Base-by-base conservation (phyloP, 2,329 filamentous ascomycete species). In the Tolypocladium cylindrosporum region DNA sequence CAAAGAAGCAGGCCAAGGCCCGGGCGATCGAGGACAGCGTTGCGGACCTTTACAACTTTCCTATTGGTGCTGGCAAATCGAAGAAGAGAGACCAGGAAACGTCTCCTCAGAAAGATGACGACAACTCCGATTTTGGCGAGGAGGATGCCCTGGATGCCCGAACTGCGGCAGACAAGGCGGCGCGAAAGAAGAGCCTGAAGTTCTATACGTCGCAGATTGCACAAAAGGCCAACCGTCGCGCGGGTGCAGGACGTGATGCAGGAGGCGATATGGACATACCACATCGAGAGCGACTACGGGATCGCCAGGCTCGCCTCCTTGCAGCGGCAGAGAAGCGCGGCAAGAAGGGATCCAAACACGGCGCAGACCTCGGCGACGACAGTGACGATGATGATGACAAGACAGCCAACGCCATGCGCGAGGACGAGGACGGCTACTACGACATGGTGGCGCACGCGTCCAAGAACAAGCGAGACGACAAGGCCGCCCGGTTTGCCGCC, bases 171-270 rank as follows among this genome's bases (percentile, higher is more conserved):
- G 90, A 96, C 67, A 99, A 99, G 75, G 89, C 87, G 0, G 83
- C 85, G 60, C 89, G 89, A 72, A 96, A 94, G 80, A 96, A 95
- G 79, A 91, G 85, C 62, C 82, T 99, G 59, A 89, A 91, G 61
- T 99, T 99, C 79, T 99, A 99, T 81, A 97, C 95, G 2, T 96
- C 92, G 3, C 94, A 99, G 71, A 94, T 99, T 63, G 88, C 90
- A 36, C 93, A 97, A 71, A 97, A 97, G 75, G 86, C 90, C 58
- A 96, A 91, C 76, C 92, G 90, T 71, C 90, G 90, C 57, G 84
- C 86, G 7, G 84, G 80, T 39, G 88, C 87, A 43, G 87, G 88
- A 48, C 83, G 86, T 61, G 86, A 89, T 59, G 84, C 86, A 1
- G 90, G 90, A 63, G 90, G 90, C 64, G 90, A 95, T 69, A 80